Evolutionary conservation across 2,329 filamentous ascomycete genomes (phyloP), one percentile per base, ranked within the genome.

Genomic region (Neofusicoccum sp.): DNA sequence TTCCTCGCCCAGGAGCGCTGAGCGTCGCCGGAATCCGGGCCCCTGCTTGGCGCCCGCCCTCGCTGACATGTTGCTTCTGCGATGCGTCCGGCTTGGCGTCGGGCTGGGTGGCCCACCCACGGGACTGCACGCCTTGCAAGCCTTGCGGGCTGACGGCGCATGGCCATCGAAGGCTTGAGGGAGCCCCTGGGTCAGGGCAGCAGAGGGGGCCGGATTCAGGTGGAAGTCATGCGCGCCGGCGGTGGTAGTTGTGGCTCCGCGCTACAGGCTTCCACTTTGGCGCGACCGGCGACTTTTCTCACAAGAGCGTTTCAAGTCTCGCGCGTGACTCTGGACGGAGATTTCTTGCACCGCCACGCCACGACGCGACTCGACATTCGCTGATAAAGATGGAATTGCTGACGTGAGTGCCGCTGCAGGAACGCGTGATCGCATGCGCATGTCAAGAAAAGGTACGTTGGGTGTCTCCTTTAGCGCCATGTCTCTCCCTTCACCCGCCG

Each of bases 391-490:
- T 12, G 22, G 37, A 39, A 31, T 34, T n/a, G 50, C 54, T 58
- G 41, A 58, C 54, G 54, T 33, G 14, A 28, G 31, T 29, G 29
- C 16, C 12, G 41, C 44, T 45, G 54, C 48, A 65, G 64, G 64
- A 31, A 66, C 64, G 48, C 45, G 64, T 37, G 64, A 66, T 45
- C 44, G 54, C 36, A 14, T 34, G 9, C 61, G 49, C 34, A 66
- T 66, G 64, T 65, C 63, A 28, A 56, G 64, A 31, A 66, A 66
- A 61, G 63, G 63, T 64, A 56, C 6, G 60, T 56, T 36, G 14
- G 29, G n/a, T 22, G 12, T 37, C 36, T 36, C 36, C 43, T 28
- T 45, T 22, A 14, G 9, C n/a, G 22, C 22, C 22, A 22, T 22
- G 22, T 22, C 22, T 22, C 22, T 22, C 22, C 22, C 22, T 22